These are phyloP conservation scores for Chlamydomonas asymmetrica DNA, from an alignment of 139 green algal species.

Conservation along the genomic window DNA sequence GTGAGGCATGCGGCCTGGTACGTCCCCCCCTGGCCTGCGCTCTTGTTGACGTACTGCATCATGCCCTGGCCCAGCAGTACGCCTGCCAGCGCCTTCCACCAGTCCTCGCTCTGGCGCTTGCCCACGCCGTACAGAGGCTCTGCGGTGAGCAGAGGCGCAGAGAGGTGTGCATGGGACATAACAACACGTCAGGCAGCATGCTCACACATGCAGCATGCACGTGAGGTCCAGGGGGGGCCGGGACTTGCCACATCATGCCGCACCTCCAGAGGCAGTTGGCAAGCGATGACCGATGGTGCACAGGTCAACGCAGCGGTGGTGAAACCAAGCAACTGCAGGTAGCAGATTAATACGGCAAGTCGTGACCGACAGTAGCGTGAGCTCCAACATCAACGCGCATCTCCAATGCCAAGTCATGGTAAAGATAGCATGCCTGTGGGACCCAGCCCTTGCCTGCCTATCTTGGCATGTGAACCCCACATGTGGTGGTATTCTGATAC, in stretches of 20 bases:
- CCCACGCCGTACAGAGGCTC: conserved; percentile 51
- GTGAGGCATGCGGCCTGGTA: conserved; percentile 5
- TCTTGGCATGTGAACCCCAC: too few species aligned
- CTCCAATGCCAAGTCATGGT: too few species aligned
- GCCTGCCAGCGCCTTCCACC: conserved; percentile 59
- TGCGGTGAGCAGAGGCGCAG: conserved; percentile 1
- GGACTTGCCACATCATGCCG: too few species aligned
- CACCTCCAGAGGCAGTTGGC: too few species aligned
- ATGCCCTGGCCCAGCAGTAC: conserved; percentile 41
- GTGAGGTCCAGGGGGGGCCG: too few species aligned
- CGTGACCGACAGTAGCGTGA: too few species aligned
- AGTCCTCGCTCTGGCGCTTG: conserved; percentile 40
- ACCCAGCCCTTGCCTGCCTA: too few species aligned
- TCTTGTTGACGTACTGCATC: conserved; percentile 12
- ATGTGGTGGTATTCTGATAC: neutral
- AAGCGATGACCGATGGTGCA: too few species aligned
- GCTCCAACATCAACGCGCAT: too few species aligned
- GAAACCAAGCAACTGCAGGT: too few species aligned
- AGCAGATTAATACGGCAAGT: too few species aligned
- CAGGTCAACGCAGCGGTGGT: neutral
- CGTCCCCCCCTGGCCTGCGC: neutral
- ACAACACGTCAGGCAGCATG: neutral
- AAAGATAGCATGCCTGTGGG: too few species aligned
- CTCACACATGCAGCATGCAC: neutral
- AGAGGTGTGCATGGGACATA: neutral